Percentiles rank a stretch among this genome's conserved stretches.
These are phyloP conservation scores for Cutaneotrichosporon sp. DNA, from an alignment of 1,284 basidiomycete species.

Conservation along the genomic window DNA sequence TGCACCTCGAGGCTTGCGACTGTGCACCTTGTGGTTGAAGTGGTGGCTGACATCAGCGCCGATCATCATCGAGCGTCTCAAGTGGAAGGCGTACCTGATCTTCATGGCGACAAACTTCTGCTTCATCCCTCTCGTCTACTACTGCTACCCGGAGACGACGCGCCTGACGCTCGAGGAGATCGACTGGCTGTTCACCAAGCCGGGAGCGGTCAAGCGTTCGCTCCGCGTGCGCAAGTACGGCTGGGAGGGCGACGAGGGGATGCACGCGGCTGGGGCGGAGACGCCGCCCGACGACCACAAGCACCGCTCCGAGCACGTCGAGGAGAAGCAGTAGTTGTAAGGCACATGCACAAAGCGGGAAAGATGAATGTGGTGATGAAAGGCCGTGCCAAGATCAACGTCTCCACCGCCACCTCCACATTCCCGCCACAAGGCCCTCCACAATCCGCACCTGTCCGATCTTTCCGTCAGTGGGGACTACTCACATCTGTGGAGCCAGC, in stretches of 20 bases:
- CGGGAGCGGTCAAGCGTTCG: constrained; percentile 1
- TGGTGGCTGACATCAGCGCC: constrained; percentile 1
- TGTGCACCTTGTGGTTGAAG: too few species aligned
- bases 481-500: too few species aligned
- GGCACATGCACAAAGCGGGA: too few species aligned
- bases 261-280: neutral
- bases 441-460: too few species aligned
- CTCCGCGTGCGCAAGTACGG: constrained; percentile 12
- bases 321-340: neutral
- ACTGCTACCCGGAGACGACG: constrained; percentile 41
- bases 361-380: too few species aligned
- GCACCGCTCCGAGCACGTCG: neutral
- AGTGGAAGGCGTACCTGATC: constrained; percentile 15
- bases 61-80: constrained; percentile 9
- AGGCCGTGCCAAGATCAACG: too few species aligned
- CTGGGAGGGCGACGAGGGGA: constrained; percentile 7
- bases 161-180: constrained; percentile 37
- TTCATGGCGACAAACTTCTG: constrained; percentile 15
- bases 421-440: too few species aligned
- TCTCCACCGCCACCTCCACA: too few species aligned
- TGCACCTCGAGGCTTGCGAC: too few species aligned
- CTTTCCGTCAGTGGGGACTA: too few species aligned
- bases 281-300: neutral
- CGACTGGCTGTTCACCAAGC: constrained; percentile 22
- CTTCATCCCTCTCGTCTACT: constrained; percentile 35